Percentiles rank a stretch among this genome's conserved stretches.
phyloP scores from a whole-genome alignment of 2,329 filamentous ascomycete genomes.

The Aspergillus sp. region DNA sequence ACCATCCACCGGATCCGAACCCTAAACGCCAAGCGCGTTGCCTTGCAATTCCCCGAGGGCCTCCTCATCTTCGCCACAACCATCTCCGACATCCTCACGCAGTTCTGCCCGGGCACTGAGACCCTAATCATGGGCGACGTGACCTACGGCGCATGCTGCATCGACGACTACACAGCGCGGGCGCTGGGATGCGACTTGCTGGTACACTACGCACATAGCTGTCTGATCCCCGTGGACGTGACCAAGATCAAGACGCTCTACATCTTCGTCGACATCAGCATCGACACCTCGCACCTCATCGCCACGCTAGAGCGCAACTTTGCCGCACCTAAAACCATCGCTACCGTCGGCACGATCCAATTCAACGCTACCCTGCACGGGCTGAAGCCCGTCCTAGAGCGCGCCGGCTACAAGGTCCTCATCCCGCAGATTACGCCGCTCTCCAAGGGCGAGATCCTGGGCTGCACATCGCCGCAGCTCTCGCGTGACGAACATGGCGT shows the following conservation, averaged over 20 bases:
- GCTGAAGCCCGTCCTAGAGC: conserved; percentile 66
- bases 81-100: conserved; percentile 88
- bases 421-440: conserved; percentile 89
- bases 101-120: conserved; percentile 85
- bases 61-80: conserved; percentile 93
- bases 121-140: conserved; percentile 99
- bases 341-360: conserved; percentile 93
- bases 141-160: conserved; percentile 96
- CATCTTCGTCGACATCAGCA: conserved; percentile 96
- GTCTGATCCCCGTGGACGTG: conserved; percentile 89
- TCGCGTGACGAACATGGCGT: conserved; percentile 42
- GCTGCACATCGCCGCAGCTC: conserved; percentile 87
- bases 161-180: conserved; percentile 93
- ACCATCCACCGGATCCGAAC: conserved; percentile 90
- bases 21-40: conserved; percentile 69
- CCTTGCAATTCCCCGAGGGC: conserved; percentile 95
- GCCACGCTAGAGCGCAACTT: conserved; percentile 87
- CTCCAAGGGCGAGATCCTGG: conserved; percentile 90
- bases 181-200: conserved; percentile 90
- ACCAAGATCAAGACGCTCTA: conserved; percentile 96
- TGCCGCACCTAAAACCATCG: conserved; percentile 72
- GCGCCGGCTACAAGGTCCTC: conserved; percentile 73
- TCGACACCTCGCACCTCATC: conserved; percentile 80
- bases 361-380: conserved; percentile 97
- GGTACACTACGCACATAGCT: conserved; percentile 95